Conservation (phyloP, 2,329 filamentous ascomycete species). For the Ceratocystis alfenasii region DNA sequence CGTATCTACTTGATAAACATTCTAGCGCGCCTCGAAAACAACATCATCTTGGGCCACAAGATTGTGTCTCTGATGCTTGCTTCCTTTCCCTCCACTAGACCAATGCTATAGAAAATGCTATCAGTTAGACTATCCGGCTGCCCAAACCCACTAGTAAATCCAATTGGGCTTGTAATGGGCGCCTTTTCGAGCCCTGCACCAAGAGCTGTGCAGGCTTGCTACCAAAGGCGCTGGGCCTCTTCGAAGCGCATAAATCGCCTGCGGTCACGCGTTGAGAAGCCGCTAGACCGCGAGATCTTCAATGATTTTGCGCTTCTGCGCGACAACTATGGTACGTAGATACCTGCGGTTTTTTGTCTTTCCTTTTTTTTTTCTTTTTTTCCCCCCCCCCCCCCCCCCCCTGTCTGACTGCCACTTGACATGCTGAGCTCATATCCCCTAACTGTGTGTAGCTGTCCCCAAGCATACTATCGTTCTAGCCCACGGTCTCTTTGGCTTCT, state of each 20-base stretch:
- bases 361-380: no score
- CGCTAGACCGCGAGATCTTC: conserved; percentile 20
- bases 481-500: conserved; percentile 53
- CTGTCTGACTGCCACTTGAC: no score
- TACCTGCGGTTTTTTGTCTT: not conserved
- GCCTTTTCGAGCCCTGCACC: not conserved
- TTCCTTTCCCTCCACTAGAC: not conserved
- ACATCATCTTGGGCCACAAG: not conserved
- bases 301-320: conserved; percentile 21
- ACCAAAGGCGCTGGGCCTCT: not conserved
- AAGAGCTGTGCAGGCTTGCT: not conserved
- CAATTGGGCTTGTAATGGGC: not conserved
- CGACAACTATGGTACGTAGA: conserved; percentile 17
- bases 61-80: not conserved
- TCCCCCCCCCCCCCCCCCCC: no score
- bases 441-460: conserved; percentile 29
- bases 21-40: not conserved
- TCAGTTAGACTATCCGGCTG: not conserved
- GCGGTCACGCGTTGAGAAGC: conserved; percentile 13
- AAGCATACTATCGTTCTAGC: conserved; percentile 52
- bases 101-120: not conserved
- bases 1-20: no score
- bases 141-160: not conserved
- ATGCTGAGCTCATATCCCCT: not conserved
- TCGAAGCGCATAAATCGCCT: not conserved